Conservation (phyloP, 192 early-diverging fungal species). For the Rhizophagus prolifer region DNA sequence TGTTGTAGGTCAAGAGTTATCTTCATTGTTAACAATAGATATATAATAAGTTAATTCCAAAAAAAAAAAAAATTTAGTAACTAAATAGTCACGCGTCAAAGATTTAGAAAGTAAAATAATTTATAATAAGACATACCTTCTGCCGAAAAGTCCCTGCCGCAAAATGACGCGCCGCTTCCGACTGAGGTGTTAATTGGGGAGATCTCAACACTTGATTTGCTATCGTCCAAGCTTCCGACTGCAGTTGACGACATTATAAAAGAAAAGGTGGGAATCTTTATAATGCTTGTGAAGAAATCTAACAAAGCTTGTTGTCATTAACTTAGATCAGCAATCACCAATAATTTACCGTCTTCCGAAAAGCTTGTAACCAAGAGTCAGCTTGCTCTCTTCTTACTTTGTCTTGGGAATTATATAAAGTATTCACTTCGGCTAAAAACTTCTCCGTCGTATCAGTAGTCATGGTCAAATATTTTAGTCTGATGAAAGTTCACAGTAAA, state of each 20-base stretch:
- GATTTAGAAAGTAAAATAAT: neutral
- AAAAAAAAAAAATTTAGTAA: neutral
- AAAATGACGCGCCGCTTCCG: conserved; percentile 63
- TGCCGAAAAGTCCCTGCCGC: conserved; percentile 88
- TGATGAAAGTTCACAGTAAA: neutral
- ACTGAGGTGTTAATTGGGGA: conserved; percentile 37
- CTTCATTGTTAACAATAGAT: conserved; percentile 37
- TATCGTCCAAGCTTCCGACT: conserved; percentile 80
- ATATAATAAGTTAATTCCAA: neutral
- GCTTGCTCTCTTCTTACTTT: conserved; percentile 52
- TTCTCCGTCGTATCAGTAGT: conserved; percentile 8
- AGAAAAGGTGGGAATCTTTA: conserved; percentile 16
- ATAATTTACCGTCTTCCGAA: conserved; percentile 78
- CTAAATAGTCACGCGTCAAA: neutral
- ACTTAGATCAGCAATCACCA: neutral
- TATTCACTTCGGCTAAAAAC: conserved; percentile 32
- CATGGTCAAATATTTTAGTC: neutral
- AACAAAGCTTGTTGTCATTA: neutral
- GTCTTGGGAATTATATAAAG: conserved; percentile 44
- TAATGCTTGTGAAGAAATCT: neutral
- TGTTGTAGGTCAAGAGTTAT: conserved; percentile 80
- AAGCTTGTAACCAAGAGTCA: conserved; percentile 74
- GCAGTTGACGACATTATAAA: conserved; percentile 22
- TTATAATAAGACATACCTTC: conserved; percentile 55
- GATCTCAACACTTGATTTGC: conserved; percentile 69